Percentiles rank a stretch among this genome's conserved stretches.
Conservation (phyloP, 2,329 filamentous ascomycete genomes). For the Pseudocercospora ulei region DNA sequence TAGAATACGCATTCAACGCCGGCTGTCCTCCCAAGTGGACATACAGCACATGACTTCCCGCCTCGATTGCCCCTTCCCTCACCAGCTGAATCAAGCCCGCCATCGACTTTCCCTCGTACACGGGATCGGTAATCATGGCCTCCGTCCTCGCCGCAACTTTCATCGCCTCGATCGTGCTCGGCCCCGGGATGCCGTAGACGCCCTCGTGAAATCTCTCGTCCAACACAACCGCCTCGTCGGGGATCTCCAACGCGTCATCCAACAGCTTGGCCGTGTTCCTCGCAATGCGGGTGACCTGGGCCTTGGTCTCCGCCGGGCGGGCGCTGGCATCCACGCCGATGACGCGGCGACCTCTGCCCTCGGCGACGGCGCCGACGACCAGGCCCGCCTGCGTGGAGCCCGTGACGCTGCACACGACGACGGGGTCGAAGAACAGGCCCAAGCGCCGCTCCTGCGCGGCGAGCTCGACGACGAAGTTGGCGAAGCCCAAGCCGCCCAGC, state of each 20-base stretch:
- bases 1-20: conserved; percentile 56
- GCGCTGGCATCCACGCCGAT: conserved; percentile 59
- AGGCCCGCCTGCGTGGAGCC: conserved; percentile 63
- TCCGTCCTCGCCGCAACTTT: conserved; percentile 58
- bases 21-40: conserved; percentile 62
- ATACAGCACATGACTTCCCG: conserved; percentile 57
- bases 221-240: conserved; percentile 52
- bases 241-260: conserved; percentile 53
- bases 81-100: conserved; percentile 63
- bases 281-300: conserved; percentile 58
- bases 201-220: conserved; percentile 58
- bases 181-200: conserved; percentile 57
- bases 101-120: conserved; percentile 67
- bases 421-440: conserved; percentile 56
- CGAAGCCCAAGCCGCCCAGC: conserved; percentile 60
- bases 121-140: conserved; percentile 64
- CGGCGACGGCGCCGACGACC: conserved; percentile 58
- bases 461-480: conserved; percentile 61
- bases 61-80: conserved; percentile 50
- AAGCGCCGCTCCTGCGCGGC: conserved; percentile 52
- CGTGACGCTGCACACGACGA: conserved; percentile 58
- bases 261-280: conserved; percentile 54
- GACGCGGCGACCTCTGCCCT: conserved; percentile 44
- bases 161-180: conserved; percentile 58
- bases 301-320: conserved; percentile 52